Conservation (phyloP, 1,139 yeast species). For the Candida buenavistaensis region DNA sequence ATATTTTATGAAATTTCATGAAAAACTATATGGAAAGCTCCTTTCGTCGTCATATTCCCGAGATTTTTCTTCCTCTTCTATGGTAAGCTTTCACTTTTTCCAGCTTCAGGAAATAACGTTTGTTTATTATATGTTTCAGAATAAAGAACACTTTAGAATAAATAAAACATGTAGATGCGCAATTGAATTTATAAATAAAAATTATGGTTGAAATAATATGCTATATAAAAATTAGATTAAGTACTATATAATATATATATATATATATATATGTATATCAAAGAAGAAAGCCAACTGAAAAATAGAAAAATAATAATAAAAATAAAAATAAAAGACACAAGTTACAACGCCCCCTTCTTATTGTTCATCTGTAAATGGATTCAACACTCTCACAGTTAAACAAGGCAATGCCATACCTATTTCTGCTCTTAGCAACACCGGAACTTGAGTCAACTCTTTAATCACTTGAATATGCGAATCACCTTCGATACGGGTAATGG, state of each 20-base stretch:
- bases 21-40: too few species aligned
- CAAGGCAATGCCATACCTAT: conserved; percentile 96
- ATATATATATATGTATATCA: neutral
- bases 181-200: too few species aligned
- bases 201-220: too few species aligned
- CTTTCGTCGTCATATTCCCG: too few species aligned
- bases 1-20: too few species aligned
- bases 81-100: too few species aligned
- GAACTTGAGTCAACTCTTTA: conserved; percentile 73
- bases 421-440: conserved; percentile 86
- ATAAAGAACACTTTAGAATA: too few species aligned
- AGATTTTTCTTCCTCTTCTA: too few species aligned
- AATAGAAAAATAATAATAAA: neutral
- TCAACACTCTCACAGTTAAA: conserved; percentile 87
- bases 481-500: conserved; percentile 62
- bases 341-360: neutral
- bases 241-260: neutral
- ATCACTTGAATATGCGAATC: conserved; percentile 75
- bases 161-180: too few species aligned
- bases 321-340: neutral
- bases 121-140: too few species aligned
- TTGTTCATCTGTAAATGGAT: conserved; percentile 59
- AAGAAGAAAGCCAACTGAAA: neutral
- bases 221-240: neutral
- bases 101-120: too few species aligned